Base-by-base conservation (phyloP, 2,329 filamentous ascomycete species). In the Talaromyces pinophilus region DNA sequence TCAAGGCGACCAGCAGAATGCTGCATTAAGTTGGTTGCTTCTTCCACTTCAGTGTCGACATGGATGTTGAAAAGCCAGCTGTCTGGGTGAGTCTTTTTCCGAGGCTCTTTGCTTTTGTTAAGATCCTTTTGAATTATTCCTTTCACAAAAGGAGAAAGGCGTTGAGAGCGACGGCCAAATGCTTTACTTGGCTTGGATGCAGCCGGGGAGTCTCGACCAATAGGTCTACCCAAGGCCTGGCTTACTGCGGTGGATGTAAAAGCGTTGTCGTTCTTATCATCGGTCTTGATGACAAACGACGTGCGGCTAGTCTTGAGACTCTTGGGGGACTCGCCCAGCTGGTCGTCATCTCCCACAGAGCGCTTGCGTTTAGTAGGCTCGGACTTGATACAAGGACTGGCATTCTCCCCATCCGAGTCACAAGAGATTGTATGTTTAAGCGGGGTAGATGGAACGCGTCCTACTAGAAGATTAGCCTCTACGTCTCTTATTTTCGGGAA, bases 11-110 rank as follows among this genome's bases (percentile, higher is more conserved):
- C 90, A 7, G 94, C 94, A 65, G 90, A 90, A 81, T 97, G 94
- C 79, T 97, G 92, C 81, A 98, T 92, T 46, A 97, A 82, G 73
- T 96, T 97, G 72, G 93, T 92, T 79, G 95, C 91, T 75, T 96
- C 90, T 75, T 97, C 91, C 76, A 97, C 92, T 7, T 90, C 87
- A 0, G 92, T 92, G 78, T 99, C 94, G 76, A 97, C 92, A 76
- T 97, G 90, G 73, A 99, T 98, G 67, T 94, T 91, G 75, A 99
- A 98, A 82, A 90, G 90, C 93, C 93, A 97, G 67, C 73, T 74
- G 0, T 72, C 69, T 11, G 75, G 74, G 67, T 84, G 85, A 25
- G 84, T 81, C 5, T 80, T 83, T 19, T 46, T 48, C 17, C 44
- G 61, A 42, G 65, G 57, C 40, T 60, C 57, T 44, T 61, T 65